Evolutionary conservation across 2,329 filamentous ascomycete species (phyloP), one percentile per base, ranked within the genome.

Genomic region (Pseudogymnoascus sp.): DNA sequence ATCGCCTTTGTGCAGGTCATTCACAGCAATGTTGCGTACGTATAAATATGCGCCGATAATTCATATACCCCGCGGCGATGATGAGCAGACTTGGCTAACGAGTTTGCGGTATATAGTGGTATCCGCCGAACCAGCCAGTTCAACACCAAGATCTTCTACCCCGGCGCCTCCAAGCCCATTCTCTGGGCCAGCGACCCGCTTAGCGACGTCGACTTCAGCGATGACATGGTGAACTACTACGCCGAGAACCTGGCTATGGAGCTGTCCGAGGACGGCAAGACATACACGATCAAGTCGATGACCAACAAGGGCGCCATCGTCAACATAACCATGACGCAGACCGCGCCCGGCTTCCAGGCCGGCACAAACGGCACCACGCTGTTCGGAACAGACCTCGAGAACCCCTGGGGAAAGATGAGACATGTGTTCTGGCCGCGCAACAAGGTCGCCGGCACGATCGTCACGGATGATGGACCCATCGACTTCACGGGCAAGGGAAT

Each of bases 401-500:
- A 92, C 67, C 94, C 94, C 1, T 99, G 94, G 94, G 94, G 94
- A 36, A 82, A 82, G 31, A 95, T 99, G 87, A 84, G 88, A 72
- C 94, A 99, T 75, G 84, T 85, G 33, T 97, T 99, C 78, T 99
- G 94, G 94, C 92, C 94, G 33, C 84, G 92, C 67, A 94, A 90
- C 75, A 81, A 79, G 55, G 85, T 88, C 10, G 88, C 93, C 75
- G 94, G 94, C 60, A 89, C 83, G 67, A 91, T 97, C 74, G 85
- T 89, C 66, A 96, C 92, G 64, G 83, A 89, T 69, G 86, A 90
- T 35, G 90, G 91, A 58, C 85, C 88, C 37, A 80, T 96, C 65
- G 87, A 96, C 73, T 86, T 96, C 74, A 87, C 85, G 71, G 93
- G 93, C 62, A 84, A 81, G 65, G 92, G 87, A 33, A 79, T 95